These are phyloP conservation scores for Xylaria sp. DNA, from an alignment of 2,329 filamentous ascomycete species.

Conservation along the genomic window DNA sequence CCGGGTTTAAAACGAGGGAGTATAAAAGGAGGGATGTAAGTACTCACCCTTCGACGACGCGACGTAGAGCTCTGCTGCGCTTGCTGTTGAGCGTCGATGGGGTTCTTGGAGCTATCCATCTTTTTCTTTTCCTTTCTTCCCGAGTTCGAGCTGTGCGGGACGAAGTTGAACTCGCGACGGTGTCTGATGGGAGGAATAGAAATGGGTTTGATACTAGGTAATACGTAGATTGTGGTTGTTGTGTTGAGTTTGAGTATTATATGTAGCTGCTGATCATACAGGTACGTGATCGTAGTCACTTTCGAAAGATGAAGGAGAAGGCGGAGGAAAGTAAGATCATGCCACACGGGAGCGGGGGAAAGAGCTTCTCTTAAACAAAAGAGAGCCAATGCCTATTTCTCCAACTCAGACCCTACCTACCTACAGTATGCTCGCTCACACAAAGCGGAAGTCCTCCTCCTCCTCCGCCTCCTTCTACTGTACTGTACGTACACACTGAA, in stretches of 20 bases:
- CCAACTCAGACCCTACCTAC: neutral
- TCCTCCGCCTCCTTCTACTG: neutral
- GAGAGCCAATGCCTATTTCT: neutral
- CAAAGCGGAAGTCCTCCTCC: conserved; percentile 8
- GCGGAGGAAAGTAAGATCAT: neutral
- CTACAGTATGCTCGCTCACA: neutral
- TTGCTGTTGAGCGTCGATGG: neutral
- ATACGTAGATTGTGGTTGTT: neutral
- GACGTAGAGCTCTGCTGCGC: conserved; percentile 27
- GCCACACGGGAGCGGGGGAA: conserved; percentile 24
- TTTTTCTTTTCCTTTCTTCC: neutral
- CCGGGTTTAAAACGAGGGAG: neutral
- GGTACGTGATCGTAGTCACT: neutral
- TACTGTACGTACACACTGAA: neutral
- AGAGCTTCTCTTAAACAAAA: conserved; percentile 23
- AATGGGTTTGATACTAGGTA: conserved; percentile 14
- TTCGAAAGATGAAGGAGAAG: neutral
- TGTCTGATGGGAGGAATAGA: neutral
- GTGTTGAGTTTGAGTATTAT: neutral
- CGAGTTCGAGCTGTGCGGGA: conserved; percentile 1
- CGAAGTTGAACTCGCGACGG: conserved; percentile 6
- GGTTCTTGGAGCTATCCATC: conserved; percentile 43
- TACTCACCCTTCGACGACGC: conserved; percentile 45
- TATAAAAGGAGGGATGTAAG: neutral
- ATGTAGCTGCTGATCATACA: neutral